Conservation (phyloP, 2,329 filamentous ascomycete genomes). For the Cladosporium oxysporum region DNA sequence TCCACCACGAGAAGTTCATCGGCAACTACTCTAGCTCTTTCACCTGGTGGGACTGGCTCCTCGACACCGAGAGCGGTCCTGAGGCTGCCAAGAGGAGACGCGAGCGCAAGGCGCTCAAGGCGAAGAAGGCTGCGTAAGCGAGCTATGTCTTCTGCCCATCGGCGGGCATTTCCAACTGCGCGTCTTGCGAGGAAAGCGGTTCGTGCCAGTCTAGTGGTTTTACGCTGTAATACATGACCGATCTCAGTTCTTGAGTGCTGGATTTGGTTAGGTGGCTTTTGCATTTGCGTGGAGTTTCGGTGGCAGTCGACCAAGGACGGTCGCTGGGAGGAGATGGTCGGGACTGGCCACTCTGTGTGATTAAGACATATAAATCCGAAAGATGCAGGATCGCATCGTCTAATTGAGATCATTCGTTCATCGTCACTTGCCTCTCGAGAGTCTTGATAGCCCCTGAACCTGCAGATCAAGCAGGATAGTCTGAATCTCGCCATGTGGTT, state of each 20-base stretch:
- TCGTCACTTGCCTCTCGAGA: neutral
- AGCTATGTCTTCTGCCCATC: neutral
- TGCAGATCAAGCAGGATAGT: neutral
- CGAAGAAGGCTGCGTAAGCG: slow-evolving; percentile 59
- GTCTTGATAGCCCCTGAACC: neutral
- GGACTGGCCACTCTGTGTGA: neutral
- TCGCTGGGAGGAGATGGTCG: neutral
- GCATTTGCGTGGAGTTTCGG: slow-evolving; percentile 13
- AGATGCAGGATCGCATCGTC: slow-evolving; percentile 8
- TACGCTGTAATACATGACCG: neutral
- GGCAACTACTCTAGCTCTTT: slow-evolving; percentile 98
- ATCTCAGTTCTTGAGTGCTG: neutral
- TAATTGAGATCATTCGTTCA: slow-evolving; percentile 16
- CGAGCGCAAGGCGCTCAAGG: slow-evolving; percentile 72
- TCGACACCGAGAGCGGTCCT: slow-evolving; percentile 90
- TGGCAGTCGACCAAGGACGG: neutral
- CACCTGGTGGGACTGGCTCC: slow-evolving; percentile 95
- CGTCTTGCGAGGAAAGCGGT: neutral
- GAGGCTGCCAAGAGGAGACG: slow-evolving; percentile 83
- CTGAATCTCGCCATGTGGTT: neutral
- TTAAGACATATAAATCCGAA: neutral
- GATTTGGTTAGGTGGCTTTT: slow-evolving; percentile 1
- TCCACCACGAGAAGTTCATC: slow-evolving; percentile 97
- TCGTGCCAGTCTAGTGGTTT: neutral
- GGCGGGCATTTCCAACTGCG: neutral